Conservation (phyloP, 1,284 basidiomycete species). For the Cryptococcus amylolentus region DNA sequence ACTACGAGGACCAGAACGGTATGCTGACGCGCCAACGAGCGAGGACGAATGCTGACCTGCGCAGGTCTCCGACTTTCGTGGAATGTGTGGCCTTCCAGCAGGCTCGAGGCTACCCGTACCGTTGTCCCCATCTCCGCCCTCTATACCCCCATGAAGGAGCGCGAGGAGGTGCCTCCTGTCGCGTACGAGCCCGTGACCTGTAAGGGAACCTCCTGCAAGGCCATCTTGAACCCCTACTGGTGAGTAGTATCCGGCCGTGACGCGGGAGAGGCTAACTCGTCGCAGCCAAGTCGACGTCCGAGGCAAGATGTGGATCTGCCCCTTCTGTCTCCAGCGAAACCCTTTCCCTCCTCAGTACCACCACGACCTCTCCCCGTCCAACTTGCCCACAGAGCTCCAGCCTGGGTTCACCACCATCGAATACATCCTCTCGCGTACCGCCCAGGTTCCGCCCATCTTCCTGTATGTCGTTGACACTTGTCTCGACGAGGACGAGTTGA, state of each 20-base stretch:
- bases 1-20: conserved; percentile 64
- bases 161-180: conserved; percentile 93
- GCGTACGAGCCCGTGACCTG: conserved; percentile 98
- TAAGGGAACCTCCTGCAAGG: conserved; percentile 87
- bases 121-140: conserved; percentile 97
- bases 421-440: conserved; percentile 89
- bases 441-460: conserved; percentile 91
- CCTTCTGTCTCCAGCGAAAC: conserved; percentile 94
- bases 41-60: background rate
- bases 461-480: conserved; percentile 97
- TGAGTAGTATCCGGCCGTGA: conserved; percentile 45
- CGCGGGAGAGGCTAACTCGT: background rate
- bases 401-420: conserved; percentile 99
- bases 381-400: conserved; percentile 89
- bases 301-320: conserved; percentile 98
- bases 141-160: conserved; percentile 94
- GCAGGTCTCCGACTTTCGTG: conserved; percentile 86
- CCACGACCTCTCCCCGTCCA: conserved; percentile 96
- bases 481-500: conserved; percentile 92
- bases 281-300: conserved; percentile 94
- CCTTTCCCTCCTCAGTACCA: conserved; percentile 94
- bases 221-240: conserved; percentile 98
- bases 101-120: conserved; percentile 95
- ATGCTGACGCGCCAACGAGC: background rate
- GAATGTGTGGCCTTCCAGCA: conserved; percentile 98